phyloP scores from a whole-genome alignment of 2,329 filamentous ascomycete species.

The Huntiella abstrusa region DNA sequence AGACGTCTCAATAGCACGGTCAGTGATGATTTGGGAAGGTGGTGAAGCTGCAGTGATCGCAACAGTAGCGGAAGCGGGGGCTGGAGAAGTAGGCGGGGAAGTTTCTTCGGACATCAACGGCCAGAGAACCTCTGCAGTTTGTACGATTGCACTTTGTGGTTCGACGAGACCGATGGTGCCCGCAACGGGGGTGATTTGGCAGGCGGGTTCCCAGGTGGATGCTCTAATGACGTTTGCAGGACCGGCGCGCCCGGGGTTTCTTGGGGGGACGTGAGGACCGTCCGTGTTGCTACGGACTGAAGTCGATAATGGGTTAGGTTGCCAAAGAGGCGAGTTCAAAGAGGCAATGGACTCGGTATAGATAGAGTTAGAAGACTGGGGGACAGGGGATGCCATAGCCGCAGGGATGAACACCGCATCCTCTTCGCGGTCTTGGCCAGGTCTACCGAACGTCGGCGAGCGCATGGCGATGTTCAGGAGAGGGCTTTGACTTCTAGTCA shows the following conservation, averaged over 20 bases:
- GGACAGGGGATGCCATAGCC: constrained; percentile 2
- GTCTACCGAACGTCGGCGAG: constrained; percentile 7
- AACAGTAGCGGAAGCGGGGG: too few species aligned
- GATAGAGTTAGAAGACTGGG: background rate
- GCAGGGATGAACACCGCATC: background rate
- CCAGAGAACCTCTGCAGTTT: constrained; percentile 1
- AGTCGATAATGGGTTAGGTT: background rate
- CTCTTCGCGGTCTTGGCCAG: background rate
- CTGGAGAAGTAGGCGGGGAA: too few species aligned
- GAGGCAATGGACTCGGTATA: background rate
- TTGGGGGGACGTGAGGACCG: background rate
- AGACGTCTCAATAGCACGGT: too few species aligned
- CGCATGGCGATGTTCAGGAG: constrained; percentile 6
- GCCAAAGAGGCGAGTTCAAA: constrained; percentile 3
- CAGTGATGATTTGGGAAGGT: too few species aligned
- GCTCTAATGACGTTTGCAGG: constrained; percentile 1
- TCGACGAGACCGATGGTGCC: background rate
- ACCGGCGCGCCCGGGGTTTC: constrained; percentile 2
- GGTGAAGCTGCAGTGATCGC: too few species aligned
- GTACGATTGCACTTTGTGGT: constrained; percentile 3
- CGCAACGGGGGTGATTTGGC: background rate
- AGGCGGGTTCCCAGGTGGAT: background rate
- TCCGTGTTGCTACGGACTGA: background rate
- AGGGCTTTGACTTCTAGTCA: constrained; percentile 3
- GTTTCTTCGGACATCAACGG: background rate